phyloP scores from a whole-genome alignment of 1,139 yeast species.

The Scheffersomyces quercinus region DNA sequence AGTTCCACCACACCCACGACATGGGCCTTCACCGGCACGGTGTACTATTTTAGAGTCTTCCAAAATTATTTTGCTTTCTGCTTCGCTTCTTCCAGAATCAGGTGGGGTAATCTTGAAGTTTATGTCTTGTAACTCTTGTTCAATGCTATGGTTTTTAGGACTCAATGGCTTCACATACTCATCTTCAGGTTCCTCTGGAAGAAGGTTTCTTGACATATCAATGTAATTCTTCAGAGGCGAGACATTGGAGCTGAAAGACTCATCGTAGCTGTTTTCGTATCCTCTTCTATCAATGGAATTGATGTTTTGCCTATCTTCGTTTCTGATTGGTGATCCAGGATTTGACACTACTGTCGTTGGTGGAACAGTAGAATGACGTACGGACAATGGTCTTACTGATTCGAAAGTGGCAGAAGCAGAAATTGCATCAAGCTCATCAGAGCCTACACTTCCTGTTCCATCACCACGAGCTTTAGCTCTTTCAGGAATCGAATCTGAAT shows the following conservation, averaged over 20 bases:
- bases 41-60: constrained; percentile 25
- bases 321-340: background rate
- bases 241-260: background rate
- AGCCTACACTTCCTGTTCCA: constrained; percentile 8
- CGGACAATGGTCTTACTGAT: constrained; percentile 26
- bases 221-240: no score
- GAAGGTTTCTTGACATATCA: background rate
- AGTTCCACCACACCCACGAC: constrained; percentile 58
- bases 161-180: constrained; percentile 26
- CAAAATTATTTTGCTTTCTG: constrained; percentile 28
- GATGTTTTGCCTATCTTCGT: background rate
- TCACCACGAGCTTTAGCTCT: background rate
- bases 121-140: constrained; percentile 29
- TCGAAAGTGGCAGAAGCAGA: constrained; percentile 22
- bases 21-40: constrained; percentile 73
- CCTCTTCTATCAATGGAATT: background rate
- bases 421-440: constrained; percentile 14
- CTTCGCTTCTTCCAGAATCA: no score
- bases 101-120: constrained; percentile 20
- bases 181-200: constrained; percentile 4
- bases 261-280: background rate
- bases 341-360: background rate
- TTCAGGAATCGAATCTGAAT: background rate
- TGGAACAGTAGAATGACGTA: constrained; percentile 17
- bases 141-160: constrained; percentile 33